Conservation (phyloP, 495 filamentous ascomycete species). For the Penicillium robsamsonii region DNA sequence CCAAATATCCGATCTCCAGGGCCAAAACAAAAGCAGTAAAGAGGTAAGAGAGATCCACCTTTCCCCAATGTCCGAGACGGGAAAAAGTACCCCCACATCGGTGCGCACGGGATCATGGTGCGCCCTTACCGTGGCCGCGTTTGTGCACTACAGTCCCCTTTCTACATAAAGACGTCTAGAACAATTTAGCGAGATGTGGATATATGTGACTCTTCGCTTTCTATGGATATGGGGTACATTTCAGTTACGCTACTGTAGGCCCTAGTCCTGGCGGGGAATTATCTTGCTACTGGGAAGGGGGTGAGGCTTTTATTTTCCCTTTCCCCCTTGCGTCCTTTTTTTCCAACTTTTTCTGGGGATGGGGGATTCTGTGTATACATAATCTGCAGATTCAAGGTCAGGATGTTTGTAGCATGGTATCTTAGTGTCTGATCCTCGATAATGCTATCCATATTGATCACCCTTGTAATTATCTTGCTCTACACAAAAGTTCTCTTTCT, state of each 20-base stretch:
- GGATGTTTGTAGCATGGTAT: background rate
- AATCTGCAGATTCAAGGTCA: background rate
- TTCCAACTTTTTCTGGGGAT: background rate
- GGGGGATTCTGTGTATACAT: no score
- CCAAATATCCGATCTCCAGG: background rate
- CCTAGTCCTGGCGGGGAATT: background rate
- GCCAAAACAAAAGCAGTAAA: background rate
- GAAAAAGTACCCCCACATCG: constrained; percentile 3
- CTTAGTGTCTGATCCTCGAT: background rate
- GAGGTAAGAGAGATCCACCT: background rate
- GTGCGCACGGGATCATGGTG: constrained; percentile 1
- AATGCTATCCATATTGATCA: background rate
- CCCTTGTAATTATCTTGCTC: background rate
- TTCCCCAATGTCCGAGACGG: background rate
- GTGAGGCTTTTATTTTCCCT: background rate
- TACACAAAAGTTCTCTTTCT: background rate
- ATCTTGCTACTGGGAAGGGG: background rate
- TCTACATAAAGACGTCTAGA: background rate
- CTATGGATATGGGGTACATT: constrained; percentile 5
- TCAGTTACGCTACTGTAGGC: constrained; percentile 1
- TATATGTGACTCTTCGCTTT: background rate
- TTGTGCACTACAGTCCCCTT: background rate
- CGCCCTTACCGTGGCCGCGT: constrained; percentile 2
- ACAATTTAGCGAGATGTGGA: constrained; percentile 2
- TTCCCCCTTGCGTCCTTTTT: background rate